Base-by-base conservation (phyloP, 2,329 filamentous ascomycete species). In the Neofusicoccum laricinum region DNA sequence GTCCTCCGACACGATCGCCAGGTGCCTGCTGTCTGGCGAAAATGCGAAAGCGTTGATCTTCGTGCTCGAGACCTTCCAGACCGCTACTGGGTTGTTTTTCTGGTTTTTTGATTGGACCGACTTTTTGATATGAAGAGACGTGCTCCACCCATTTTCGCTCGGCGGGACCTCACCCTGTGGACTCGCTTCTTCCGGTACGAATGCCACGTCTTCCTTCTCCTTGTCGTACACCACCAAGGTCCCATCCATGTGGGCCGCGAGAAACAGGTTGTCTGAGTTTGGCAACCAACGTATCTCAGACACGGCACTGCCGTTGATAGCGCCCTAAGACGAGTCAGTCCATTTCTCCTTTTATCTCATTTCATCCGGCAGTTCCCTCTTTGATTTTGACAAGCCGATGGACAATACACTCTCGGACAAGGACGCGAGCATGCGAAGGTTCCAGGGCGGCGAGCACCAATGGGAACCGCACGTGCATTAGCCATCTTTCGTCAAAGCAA, bases 161-260 rank as follows among this genome's bases (percentile, higher is more conserved):
- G 69, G 71, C 4, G 64, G 49, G 19, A 55, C 53, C 38, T 65
- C 58, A 69, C 51, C 63, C 46, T 19, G 63, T 41, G 57, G 34
- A 25, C 38, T 53, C 40, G 51, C 58, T 15, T 69, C 68, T 73
- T 96, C 92, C 0, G 90, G 84, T 2, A 86, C 83, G 71, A 97
- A 95, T 1, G 88, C 83, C 0, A 89, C 88, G 74, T 97, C 93
- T 68, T 97, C 93, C 75, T 95, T 97, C 73, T 97, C 93, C 78
- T 98, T 99, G 78, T 99, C 95, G 70, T 98, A 99, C 1, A 98
- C 92, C 2, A 99, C 86, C 49, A 99, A 77, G 2, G 90, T 90
- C 1, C 95, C 95, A 72, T 99, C 93, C 83, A 92, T 91, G 75
- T 98, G 93, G 11, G 93, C 90, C 11, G 93, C 93, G 50, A 99